Conservation (phyloP, 2,329 filamentous ascomycete genomes). For the Zasmidium angulare region DNA sequence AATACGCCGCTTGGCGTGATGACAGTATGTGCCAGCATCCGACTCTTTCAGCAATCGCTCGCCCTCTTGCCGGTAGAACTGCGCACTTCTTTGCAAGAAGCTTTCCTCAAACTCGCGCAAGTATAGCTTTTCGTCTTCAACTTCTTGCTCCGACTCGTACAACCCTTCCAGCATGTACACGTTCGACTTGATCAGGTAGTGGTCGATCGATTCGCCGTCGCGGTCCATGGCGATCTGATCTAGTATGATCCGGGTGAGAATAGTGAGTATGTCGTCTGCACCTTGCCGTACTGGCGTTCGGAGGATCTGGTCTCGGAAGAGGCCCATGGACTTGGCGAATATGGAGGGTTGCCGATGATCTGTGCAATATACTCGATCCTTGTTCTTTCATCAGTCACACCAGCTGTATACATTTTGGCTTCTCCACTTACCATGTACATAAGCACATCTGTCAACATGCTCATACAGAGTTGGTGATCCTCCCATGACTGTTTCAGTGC, state of each 20-base stretch:
- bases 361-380: constrained; percentile 78
- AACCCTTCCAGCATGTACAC: constrained; percentile 86
- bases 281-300: constrained; percentile 55
- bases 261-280: constrained; percentile 61
- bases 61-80: constrained; percentile 77
- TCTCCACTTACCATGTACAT: constrained; percentile 73
- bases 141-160: constrained; percentile 77
- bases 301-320: constrained; percentile 86
- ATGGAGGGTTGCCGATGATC: constrained; percentile 75
- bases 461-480: constrained; percentile 88
- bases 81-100: constrained; percentile 68
- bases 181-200: constrained; percentile 76
- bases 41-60: constrained; percentile 71
- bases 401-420: neutral
- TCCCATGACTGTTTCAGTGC: constrained; percentile 78
- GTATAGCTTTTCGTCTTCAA: constrained; percentile 79
- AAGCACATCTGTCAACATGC: constrained; percentile 92
- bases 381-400: constrained; percentile 24
- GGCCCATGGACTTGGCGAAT: constrained; percentile 77
- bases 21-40: constrained; percentile 80
- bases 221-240: constrained; percentile 93
- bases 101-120: constrained; percentile 76
- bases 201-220: constrained; percentile 84
- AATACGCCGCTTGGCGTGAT: constrained; percentile 71
- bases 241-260: constrained; percentile 78